Conservation (phyloP, 108 stramenopile species). For the Cyclotella distinguenda region DNA sequence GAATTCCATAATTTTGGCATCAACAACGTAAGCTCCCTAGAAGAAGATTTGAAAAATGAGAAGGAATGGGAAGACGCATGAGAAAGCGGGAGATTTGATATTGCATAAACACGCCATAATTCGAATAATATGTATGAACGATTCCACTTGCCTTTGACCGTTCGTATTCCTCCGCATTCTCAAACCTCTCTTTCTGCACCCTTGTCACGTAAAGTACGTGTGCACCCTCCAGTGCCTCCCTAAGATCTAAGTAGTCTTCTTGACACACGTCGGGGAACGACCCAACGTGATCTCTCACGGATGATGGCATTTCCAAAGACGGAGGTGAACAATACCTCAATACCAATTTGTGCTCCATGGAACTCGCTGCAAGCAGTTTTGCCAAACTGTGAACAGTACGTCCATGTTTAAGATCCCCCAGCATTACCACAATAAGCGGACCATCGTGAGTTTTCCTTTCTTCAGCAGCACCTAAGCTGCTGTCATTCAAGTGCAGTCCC, state of each 20-base stretch:
- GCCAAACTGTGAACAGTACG: conserved; percentile 96
- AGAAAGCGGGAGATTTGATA: background rate
- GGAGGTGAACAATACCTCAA: conserved; percentile 87
- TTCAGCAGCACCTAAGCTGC: conserved; percentile 18
- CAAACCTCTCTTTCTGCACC: conserved; percentile 96
- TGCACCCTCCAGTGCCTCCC: conserved; percentile 64
- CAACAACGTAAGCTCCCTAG: conserved; percentile 81
- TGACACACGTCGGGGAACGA: conserved; percentile 52
- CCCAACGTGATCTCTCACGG: conserved; percentile 74
- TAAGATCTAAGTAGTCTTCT: conserved; percentile 52
- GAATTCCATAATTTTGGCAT: conserved; percentile 64
- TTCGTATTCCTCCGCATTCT: conserved; percentile 75
- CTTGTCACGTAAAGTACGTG: conserved; percentile 96
- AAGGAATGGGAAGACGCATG: background rate
- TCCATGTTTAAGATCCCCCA: conserved; percentile 96
- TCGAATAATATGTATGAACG: background rate
- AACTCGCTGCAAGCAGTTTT: conserved; percentile 74
- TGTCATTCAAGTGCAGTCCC: conserved; percentile 15
- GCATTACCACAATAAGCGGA: conserved; percentile 62
- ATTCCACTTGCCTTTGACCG: conserved; percentile 60
- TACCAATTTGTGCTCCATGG: conserved; percentile 45
- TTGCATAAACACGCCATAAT: too few species aligned
- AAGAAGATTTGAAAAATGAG: background rate
- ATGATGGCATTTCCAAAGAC: conserved; percentile 81
- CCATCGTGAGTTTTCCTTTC: conserved; percentile 29